Evolutionary conservation across 164 flowering plant species (phyloP).

Genomic region (Chloranthus sessilifolius): DNA sequence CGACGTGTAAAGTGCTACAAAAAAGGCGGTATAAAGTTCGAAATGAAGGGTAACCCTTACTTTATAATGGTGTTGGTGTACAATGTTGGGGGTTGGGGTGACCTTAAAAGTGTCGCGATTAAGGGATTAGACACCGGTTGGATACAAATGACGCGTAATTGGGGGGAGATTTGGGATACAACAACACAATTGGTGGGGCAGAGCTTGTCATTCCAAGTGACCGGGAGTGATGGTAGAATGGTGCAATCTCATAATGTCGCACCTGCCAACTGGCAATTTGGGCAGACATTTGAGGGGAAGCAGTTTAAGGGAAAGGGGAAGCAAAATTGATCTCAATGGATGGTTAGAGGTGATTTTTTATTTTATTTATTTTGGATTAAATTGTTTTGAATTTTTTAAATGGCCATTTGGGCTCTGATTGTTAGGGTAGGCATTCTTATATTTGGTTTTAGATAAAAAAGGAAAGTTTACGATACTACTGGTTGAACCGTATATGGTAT

Average conservation of each 20-base stretch:
- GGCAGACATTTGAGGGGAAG: conserved; percentile 15
- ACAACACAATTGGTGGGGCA: conserved; percentile 4
- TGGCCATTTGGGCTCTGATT: too few species aligned
- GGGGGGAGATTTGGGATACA: conserved; percentile 24
- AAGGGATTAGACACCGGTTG: conserved; percentile 17
- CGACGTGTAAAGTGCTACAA: conserved; percentile 12
- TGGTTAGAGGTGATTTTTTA: too few species aligned
- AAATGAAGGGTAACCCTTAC: conserved; percentile 11
- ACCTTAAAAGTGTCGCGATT: conserved; percentile 10
- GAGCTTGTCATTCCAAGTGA: conserved; percentile 15
- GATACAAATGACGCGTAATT: conserved; percentile 19
- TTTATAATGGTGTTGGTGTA: conserved; percentile 14
- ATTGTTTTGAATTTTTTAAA: too few species aligned
- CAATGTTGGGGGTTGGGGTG: conserved; percentile 19
- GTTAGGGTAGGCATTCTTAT: too few species aligned
- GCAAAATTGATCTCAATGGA: too few species aligned
- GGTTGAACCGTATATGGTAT: too few species aligned
- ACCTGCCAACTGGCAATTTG: conserved; percentile 16
- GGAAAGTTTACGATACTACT: too few species aligned
- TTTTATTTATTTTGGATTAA: too few species aligned
- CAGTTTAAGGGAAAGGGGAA: too few species aligned
- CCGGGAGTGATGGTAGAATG: conserved; percentile 1
- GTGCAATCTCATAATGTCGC: conserved; percentile 8
- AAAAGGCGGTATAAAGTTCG: conserved; percentile 14
- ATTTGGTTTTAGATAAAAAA: too few species aligned